These are phyloP conservation scores for Hyaloscypha variabilis DNA, from an alignment of 495 filamentous ascomycete genomes.

Conservation along the genomic window DNA sequence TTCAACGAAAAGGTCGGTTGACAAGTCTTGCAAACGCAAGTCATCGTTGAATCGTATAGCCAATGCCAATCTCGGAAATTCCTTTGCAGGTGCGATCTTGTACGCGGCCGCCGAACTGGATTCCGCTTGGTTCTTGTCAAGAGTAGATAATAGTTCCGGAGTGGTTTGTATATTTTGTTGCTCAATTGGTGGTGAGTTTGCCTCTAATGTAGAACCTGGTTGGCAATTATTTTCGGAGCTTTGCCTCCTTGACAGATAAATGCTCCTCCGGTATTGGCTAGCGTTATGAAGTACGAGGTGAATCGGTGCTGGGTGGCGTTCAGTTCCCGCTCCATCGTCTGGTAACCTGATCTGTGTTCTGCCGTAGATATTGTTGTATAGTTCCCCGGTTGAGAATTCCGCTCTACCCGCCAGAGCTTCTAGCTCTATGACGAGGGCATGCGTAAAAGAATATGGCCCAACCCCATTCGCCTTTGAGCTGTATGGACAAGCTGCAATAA, in stretches of 20 bases:
- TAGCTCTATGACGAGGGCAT: conserved; percentile 15
- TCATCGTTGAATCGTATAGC: conserved; percentile 15
- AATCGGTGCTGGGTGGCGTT: conserved; percentile 7
- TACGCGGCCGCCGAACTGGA: too few species aligned
- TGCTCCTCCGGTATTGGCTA: conserved; percentile 10
- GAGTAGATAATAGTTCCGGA: too few species aligned
- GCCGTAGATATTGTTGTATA: background rate
- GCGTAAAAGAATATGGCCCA: conserved; percentile 53
- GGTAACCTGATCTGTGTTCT: background rate
- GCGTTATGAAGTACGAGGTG: conserved; percentile 14
- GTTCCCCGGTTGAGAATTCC: background rate
- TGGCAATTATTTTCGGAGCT: too few species aligned
- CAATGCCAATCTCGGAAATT: conserved; percentile 20
- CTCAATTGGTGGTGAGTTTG: too few species aligned
- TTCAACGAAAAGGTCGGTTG: conserved; percentile 13
- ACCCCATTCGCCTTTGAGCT: conserved; percentile 53
- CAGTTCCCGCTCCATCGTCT: conserved; percentile 5
- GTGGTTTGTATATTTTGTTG: too few species aligned
- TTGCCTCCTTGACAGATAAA: conserved; percentile 16
- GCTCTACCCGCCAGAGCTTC: background rate
- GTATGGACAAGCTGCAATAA: conserved; percentile 54
- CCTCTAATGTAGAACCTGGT: too few species aligned
- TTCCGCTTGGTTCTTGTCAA: too few species aligned
- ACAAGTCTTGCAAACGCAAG: conserved; percentile 1
- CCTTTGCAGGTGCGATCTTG: too few species aligned